Evolutionary conservation across 2,329 filamentous ascomycete species (phyloP), one percentile per base, ranked within the genome.

Genomic region (Alternaria sp.): DNA sequence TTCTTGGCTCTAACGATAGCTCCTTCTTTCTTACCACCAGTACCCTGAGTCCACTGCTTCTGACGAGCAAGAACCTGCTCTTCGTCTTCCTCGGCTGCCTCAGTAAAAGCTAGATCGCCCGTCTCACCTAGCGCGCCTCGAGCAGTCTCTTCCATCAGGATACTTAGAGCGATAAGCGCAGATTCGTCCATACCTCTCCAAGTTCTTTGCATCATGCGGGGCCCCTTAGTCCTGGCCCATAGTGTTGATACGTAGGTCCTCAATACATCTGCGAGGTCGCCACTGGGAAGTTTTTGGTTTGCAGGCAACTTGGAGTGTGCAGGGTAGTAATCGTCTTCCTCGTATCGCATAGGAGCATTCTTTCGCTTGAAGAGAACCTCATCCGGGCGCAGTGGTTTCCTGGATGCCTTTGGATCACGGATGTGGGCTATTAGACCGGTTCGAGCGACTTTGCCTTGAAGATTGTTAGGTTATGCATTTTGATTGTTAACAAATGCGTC

Each of bases 111-210:
- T 48, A 92, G 75, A 76, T 93, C 89, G 22, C 91, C 91, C 12
- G 82, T 85, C 55, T 83, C 80, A 5, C 90, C 91, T 20, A 94
- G 79, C 6, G 83, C 75, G 47, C 88, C 86, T 41, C 83, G 82
- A 16, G 86, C 83, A 3, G 87, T 85, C 77, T 94, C 91, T 78
- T 94, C 91, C 42, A 94, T 80, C 57, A 94, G 77, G 49, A 94
- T 87, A 1, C 91, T 91, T 70, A 94, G 83, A 1, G 91, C 90
- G 54, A 94, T 80, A 59, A 94, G 81, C 4, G 91, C 91, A 14
- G 90, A 92, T 80, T 92, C 91, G 72, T 94, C 90, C 86, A 94
- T 87, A 75, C 87, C 91, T 64, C 84, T 80, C 66, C 82, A 85
- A 53, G 83, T 80, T 26, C 68, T 65, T 18, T 67, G 74, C n/a